phyloP scores from a whole-genome alignment of 176 grass and related monocot species.

The Alloteropsis semialata region DNA sequence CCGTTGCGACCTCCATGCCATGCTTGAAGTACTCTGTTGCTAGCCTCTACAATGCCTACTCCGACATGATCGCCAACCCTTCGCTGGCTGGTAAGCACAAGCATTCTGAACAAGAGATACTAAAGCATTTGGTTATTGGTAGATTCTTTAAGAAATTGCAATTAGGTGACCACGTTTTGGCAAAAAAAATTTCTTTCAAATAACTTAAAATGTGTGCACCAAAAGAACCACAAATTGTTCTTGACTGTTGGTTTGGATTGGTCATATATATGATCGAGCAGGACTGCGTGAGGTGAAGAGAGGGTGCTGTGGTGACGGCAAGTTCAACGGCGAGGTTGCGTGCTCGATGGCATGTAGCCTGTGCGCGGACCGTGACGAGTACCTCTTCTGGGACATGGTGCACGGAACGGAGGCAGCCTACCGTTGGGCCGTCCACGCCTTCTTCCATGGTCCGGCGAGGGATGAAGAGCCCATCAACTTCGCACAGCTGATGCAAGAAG shows the following conservation, averaged over 20 bases:
- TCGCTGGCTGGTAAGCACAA: background rate
- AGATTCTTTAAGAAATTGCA: background rate
- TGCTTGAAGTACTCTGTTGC: conserved; percentile 23
- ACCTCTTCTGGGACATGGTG: conserved; percentile 48
- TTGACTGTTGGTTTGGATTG: background rate
- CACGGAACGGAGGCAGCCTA: conserved; percentile 33
- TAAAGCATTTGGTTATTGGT: background rate
- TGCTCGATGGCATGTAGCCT: background rate
- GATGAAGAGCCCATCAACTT: conserved; percentile 24
- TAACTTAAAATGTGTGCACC: background rate
- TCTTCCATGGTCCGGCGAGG: background rate
- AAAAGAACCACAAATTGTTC: background rate
- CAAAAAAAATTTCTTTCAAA: background rate
- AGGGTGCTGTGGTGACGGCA: conserved; percentile 35
- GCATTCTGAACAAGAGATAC: background rate
- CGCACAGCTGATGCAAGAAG: background rate
- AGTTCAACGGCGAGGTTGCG: conserved; percentile 30
- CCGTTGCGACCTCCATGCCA: background rate
- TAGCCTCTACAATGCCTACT: conserved; percentile 18
- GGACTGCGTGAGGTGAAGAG: conserved; percentile 4
- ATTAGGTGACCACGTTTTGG: background rate
- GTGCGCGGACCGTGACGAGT: conserved; percentile 16
- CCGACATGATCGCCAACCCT: conserved; percentile 26
- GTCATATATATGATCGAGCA: background rate
- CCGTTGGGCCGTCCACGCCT: background rate